Evolutionary conservation across 192 early-diverging fungal genomes (phyloP).

Genomic region (Phlyctochytrium arcticum): DNA sequence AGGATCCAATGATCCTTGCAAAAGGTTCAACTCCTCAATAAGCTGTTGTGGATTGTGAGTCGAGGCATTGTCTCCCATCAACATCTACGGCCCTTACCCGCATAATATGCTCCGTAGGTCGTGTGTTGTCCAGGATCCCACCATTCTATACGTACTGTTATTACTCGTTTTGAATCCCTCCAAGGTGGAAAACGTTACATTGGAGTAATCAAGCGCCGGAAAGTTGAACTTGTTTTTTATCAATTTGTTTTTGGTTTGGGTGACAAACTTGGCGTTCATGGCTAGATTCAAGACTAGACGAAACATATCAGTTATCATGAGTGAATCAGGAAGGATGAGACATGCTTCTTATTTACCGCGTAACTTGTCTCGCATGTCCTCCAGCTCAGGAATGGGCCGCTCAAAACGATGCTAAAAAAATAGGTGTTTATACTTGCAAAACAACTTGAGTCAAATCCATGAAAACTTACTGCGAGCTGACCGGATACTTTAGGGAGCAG

Average conservation of each 20-base stretch:
- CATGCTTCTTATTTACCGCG: conserved; percentile 14
- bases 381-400: conserved; percentile 76
- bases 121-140: conserved; percentile 36
- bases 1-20: conserved; percentile 4
- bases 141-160: too few species aligned
- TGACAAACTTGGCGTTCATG: conserved; percentile 9
- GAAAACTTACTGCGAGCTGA: conserved; percentile 52
- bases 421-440: neutral
- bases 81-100: conserved; percentile 14
- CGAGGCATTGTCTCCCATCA: neutral
- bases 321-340: neutral
- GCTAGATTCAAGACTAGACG: neutral
- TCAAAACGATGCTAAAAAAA: conserved; percentile 64
- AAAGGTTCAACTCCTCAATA: conserved; percentile 12
- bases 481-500: conserved; percentile 53
- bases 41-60: conserved; percentile 7
- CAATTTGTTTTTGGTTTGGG: conserved; percentile 8
- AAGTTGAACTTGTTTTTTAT: conserved; percentile 38
- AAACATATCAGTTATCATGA: neutral
- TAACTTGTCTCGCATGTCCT: conserved; percentile 31
- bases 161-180: too few species aligned
- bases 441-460: neutral
- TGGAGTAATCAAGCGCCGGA: conserved; percentile 42
- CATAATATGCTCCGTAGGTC: conserved; percentile 35
- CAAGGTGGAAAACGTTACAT: conserved; percentile 10